Conservation (phyloP, 306 rosid species). For the Dicorynia guianensis region DNA sequence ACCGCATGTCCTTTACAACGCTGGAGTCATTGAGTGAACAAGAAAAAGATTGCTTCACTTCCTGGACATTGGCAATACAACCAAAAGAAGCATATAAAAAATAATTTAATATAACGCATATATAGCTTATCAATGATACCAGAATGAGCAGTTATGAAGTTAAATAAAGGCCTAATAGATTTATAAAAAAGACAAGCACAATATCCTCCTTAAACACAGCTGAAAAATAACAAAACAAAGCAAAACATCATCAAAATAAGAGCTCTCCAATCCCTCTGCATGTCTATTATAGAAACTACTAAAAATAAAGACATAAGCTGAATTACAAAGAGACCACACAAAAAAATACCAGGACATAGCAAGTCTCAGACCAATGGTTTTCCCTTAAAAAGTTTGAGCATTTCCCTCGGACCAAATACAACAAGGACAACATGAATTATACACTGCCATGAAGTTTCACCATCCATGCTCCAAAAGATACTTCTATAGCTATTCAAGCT, state of each 20-base stretch:
- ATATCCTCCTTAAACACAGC: neutral
- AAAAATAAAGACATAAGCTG: too few relatives aligned
- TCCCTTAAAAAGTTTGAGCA: too few relatives aligned
- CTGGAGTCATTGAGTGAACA: conserved; percentile 57
- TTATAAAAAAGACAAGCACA: neutral
- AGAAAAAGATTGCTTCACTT: conserved; percentile 55
- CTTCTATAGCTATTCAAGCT: too few relatives aligned
- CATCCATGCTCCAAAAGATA: too few relatives aligned
- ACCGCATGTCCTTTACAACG: conserved; percentile 71
- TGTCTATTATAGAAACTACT: neutral
- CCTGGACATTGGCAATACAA: conserved; percentile 58
- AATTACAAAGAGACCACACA: too few relatives aligned
- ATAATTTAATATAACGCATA: neutral
- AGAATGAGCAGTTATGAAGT: neutral
- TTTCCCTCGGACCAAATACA: too few relatives aligned
- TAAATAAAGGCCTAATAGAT: neutral
- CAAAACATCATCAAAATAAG: neutral
- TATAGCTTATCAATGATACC: conserved; percentile 21
- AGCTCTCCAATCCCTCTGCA: neutral
- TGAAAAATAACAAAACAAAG: neutral
- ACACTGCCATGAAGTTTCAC: too few relatives aligned
- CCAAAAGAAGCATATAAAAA: neutral
- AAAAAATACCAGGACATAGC: too few relatives aligned
- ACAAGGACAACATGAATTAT: too few relatives aligned
- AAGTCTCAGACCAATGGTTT: too few relatives aligned